These are phyloP conservation scores for Ehretia macrophylla DNA, from an alignment of 257 asterid species.

Conservation along the genomic window DNA sequence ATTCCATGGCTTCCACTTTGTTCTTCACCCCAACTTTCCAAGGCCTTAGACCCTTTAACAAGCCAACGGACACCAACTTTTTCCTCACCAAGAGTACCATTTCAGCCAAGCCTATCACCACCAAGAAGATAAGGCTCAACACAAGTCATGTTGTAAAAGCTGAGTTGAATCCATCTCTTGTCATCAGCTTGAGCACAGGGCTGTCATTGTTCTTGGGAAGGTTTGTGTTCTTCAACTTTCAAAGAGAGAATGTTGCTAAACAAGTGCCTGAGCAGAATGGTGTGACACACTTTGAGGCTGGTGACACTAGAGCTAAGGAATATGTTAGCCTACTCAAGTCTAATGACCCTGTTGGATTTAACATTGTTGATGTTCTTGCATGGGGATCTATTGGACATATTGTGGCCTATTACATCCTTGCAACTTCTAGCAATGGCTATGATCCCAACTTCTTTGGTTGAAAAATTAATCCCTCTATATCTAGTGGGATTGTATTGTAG, in stretches of 20 bases:
- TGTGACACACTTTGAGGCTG: conserved; percentile 69
- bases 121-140: conserved; percentile 23
- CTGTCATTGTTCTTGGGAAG: conserved; percentile 69
- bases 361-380: conserved; percentile 87
- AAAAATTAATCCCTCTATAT: too few species aligned
- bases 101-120: conserved; percentile 12
- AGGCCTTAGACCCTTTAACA: conserved; percentile 62
- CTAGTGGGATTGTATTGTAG: background rate
- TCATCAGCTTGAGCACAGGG: conserved; percentile 79
- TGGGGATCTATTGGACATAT: conserved; percentile 98
- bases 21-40: conserved; percentile 59
- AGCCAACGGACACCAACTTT: conserved; percentile 32
- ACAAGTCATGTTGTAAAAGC: conserved; percentile 33
- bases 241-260: conserved; percentile 73
- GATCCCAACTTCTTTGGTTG: conserved; percentile 73
- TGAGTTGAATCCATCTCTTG: conserved; percentile 58
- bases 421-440: conserved; percentile 94
- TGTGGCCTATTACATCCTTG: conserved; percentile 87
- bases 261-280: conserved; percentile 86
- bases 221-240: conserved; percentile 80
- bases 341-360: conserved; percentile 83
- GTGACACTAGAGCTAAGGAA: conserved; percentile 77
- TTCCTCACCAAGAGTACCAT: conserved; percentile 19
- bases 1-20: conserved; percentile 55
- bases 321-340: conserved; percentile 69